Evolutionary conservation across 257 asterid species (phyloP).

Genomic region (Solanum bulbocastanum): DNA sequence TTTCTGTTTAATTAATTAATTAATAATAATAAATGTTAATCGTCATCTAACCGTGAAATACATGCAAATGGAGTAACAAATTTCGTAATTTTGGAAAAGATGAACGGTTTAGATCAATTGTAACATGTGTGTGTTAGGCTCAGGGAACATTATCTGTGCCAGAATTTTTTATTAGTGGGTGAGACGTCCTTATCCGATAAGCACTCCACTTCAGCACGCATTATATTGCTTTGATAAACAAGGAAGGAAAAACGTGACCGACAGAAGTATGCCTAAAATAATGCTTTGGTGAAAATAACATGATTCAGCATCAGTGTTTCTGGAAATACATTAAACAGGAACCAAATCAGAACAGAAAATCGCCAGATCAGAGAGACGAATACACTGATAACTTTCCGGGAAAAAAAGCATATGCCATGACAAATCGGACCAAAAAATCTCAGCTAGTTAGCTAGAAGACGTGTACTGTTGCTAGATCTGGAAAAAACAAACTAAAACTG

Average conservation of each 20-base stretch:
- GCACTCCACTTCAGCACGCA: neutral
- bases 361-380: neutral
- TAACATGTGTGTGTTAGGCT: neutral
- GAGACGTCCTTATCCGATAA: constrained; percentile 10
- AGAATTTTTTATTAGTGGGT: neutral
- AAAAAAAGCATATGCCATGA: neutral
- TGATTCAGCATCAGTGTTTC: neutral
- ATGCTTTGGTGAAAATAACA: neutral
- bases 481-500: neutral
- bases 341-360: neutral
- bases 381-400: neutral
- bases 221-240: neutral
- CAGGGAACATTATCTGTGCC: neutral
- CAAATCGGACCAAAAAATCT: neutral
- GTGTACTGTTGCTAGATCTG: neutral
- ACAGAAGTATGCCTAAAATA: neutral
- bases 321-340: neutral
- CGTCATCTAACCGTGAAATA: neutral
- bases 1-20: neutral
- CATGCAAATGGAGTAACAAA: neutral
- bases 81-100: neutral
- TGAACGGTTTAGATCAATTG: neutral
- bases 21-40: neutral
- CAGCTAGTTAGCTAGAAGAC: neutral
- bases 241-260: neutral